Conservation (phyloP, 2,329 filamentous ascomycete species). For the Ramichloridium luteum region DNA sequence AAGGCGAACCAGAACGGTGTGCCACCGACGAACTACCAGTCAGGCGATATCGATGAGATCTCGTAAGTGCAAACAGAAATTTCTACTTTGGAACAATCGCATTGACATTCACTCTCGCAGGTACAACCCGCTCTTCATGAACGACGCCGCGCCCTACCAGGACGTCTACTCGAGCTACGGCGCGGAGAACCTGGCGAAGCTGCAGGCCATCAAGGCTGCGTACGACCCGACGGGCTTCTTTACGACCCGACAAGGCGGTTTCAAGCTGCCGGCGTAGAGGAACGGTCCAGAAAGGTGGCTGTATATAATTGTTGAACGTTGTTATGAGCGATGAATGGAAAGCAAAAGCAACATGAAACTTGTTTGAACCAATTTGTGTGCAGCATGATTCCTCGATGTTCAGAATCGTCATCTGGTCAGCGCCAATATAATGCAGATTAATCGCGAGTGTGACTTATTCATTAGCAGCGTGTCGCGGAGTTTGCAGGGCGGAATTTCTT, state of each 20-base stretch:
- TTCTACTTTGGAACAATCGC: background rate
- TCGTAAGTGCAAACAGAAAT: background rate
- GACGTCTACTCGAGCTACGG: slow-evolving; percentile 15
- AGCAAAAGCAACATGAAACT: too few relatives aligned
- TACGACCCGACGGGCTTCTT: slow-evolving; percentile 17
- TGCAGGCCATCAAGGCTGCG: slow-evolving; percentile 11
- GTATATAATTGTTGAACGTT: too few relatives aligned
- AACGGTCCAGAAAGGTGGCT: too few relatives aligned
- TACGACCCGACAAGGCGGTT: slow-evolving; percentile 14
- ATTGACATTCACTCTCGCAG: background rate
- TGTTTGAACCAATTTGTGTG: too few relatives aligned
- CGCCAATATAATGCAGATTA: too few relatives aligned
- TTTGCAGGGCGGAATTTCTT: too few relatives aligned
- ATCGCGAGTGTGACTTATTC: too few relatives aligned
- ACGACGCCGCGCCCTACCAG: slow-evolving; percentile 15
- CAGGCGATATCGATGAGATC: slow-evolving; percentile 7
- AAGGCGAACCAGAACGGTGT: slow-evolving; percentile 7
- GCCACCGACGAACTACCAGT: slow-evolving; percentile 11
- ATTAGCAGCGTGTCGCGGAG: too few relatives aligned
- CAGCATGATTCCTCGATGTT: too few relatives aligned
- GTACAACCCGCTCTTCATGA: slow-evolving; percentile 15
- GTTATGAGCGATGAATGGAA: too few relatives aligned
- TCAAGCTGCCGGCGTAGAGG: slow-evolving; percentile 11
- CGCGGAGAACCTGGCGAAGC: slow-evolving; percentile 10
- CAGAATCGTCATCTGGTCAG: too few relatives aligned